These are phyloP conservation scores for Akanthomyces uredinophilus DNA, from an alignment of 2,329 filamentous ascomycete species.

Conservation along the genomic window DNA sequence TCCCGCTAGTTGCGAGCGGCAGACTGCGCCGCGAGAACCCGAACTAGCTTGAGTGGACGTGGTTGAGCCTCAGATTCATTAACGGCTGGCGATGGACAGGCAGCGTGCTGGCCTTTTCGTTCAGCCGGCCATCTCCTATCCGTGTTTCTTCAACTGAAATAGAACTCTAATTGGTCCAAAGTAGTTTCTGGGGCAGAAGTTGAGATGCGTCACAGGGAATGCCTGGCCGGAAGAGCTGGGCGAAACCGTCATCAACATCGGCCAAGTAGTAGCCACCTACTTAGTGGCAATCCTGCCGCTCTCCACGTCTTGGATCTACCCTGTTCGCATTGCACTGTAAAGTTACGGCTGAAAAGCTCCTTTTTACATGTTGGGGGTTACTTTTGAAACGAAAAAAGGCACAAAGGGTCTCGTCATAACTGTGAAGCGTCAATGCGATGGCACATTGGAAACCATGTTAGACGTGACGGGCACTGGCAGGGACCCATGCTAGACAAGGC, in stretches of 20 bases:
- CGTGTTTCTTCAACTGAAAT: neutral
- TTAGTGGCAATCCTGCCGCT: neutral
- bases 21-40: neutral
- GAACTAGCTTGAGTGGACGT: neutral
- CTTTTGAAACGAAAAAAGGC: neutral
- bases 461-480: neutral
- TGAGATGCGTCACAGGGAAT: neutral
- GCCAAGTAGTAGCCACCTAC: neutral
- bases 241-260: neutral
- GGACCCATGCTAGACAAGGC: neutral
- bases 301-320: neutral
- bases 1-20: neutral
- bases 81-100: too few relatives aligned
- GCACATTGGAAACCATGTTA: neutral
- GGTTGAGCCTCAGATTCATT: neutral
- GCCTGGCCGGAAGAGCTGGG: neutral
- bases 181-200: neutral
- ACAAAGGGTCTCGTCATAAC: neutral
- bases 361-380: neutral
- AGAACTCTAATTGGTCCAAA: neutral
- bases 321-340: neutral
- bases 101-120: neutral
- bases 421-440: constrained; percentile 1
- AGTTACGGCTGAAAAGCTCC: neutral
- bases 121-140: neutral